Base-by-base conservation (phyloP, 129 eudicot genomes). In the Flaveria bidentis region DNA sequence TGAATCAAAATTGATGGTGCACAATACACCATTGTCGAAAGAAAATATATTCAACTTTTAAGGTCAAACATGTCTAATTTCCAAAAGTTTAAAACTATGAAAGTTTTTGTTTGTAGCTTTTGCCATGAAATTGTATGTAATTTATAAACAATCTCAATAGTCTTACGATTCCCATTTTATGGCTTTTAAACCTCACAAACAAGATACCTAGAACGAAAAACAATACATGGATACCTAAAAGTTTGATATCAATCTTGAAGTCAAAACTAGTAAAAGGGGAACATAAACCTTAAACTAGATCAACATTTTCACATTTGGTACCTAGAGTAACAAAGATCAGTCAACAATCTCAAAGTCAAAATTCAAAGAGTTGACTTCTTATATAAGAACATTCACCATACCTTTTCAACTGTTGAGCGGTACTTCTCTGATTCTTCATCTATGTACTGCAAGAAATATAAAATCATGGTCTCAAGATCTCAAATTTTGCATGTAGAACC, bases 371-470 rank as follows among this genome's bases (percentile, higher is more conserved):
- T 13, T 51, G 18, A 62, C 68, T 26, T 70, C 25, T 25, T 8
- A 68, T 67, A n/a, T 41, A 49, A 73, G 12, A 51, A 33, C 39
- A 50, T 69, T 13, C 14, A 58, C 9, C 74, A 78, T 47, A 95
- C 99, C 91, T 91, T 89, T 75, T 86, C 82, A 67, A 95, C 82
- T 70, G 72, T 82, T 30, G 92, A 68, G 72, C 90, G 86, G 67
- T 87, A 95, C 55, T 86, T 89, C 51, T 95, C 96, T 45, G 91
- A 81, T 74, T 95, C 99, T 26, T 95, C 97, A 39, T 91, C 99
- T 57, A 95, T 75, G 81, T 79, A 95, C 99, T 95, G 93, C 83
- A 83, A 30, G 51, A 67, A 58, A 74, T 33, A 67, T 3, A 50
- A 70, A 44, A 62, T 45, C 44, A n/a, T 50, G 42, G 44, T 57